Percentiles rank a stretch among this genome's conserved stretches.
Evolutionary conservation across 345 rosid species (phyloP).

Genomic region (Physaria fendleri): DNA sequence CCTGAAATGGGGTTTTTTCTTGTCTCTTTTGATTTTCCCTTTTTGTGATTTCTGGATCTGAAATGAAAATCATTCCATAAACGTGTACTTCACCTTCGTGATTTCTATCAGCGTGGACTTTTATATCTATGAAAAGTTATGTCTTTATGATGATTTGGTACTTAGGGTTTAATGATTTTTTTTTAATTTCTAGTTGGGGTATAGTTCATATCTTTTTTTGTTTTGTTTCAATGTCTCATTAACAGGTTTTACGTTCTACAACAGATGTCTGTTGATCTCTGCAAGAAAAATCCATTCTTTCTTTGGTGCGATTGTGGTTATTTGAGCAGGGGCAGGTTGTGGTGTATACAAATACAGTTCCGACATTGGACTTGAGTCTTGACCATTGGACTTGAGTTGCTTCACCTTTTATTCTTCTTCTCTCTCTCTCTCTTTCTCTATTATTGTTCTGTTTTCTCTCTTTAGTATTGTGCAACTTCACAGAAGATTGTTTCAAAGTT

Average conservation of each 20-base stretch:
- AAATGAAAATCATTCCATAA: no score
- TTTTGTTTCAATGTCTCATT: not conserved
- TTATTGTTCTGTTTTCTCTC: not conserved
- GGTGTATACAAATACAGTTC: slow-evolving; percentile 46
- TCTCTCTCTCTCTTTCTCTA: not conserved
- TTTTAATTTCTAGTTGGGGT: slow-evolving; percentile 2
- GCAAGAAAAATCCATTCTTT: slow-evolving; percentile 35
- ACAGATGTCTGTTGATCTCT: slow-evolving; percentile 39
- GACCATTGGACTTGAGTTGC: slow-evolving; percentile 68
- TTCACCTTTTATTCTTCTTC: not conserved
- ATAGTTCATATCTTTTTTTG: slow-evolving; percentile 8
- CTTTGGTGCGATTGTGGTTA: slow-evolving; percentile 51
- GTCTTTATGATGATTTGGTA: not conserved
- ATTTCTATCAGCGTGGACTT: no score
- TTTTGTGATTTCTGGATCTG: no score
- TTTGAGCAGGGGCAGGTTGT: slow-evolving; percentile 65
- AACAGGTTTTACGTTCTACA: slow-evolving; percentile 28
- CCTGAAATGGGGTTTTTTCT: no score
- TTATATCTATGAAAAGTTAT: not conserved
- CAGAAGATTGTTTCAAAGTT: slow-evolving; percentile 4
- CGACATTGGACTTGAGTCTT: slow-evolving; percentile 74
- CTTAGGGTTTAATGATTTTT: not conserved
- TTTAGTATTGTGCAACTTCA: not conserved
- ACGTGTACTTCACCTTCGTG: no score
- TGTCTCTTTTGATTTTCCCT: no score